Conservation (phyloP, 768 basidiomycete genomes). For the Boletus insuetus region DNA sequence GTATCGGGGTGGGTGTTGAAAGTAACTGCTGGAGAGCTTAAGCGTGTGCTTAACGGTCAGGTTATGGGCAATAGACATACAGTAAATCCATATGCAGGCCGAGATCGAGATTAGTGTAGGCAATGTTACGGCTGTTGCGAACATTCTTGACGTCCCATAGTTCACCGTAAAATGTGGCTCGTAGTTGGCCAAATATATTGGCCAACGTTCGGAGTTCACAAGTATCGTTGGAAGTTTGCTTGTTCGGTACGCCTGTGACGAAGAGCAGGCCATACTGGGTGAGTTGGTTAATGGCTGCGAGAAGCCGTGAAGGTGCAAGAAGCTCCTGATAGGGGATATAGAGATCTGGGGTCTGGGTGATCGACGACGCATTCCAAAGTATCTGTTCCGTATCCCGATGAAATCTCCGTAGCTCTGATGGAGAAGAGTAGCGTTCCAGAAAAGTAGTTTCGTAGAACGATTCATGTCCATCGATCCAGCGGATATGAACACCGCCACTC, state of each 20-base stretch:
- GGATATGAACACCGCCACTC: conserved; percentile 45
- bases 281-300: conserved; percentile 65
- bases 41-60: neutral
- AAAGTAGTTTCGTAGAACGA: conserved; percentile 53
- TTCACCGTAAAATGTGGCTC: conserved; percentile 86
- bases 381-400: conserved; percentile 41
- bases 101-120: conserved; percentile 88
- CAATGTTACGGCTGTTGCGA: conserved; percentile 80
- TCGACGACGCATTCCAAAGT: conserved; percentile 46
- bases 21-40: conserved; percentile 58
- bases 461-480: conserved; percentile 59
- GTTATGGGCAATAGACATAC: conserved; percentile 46
- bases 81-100: conserved; percentile 91
- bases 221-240: conserved; percentile 51
- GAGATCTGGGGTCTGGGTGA: conserved; percentile 41
- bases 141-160: conserved; percentile 86
- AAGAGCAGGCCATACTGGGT: conserved; percentile 71
- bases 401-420: conserved; percentile 36
- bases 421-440: conserved; percentile 47
- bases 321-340: conserved; percentile 57
- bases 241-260: conserved; percentile 65
- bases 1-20: conserved; percentile 86
- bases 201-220: conserved; percentile 73
- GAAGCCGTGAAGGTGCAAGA: conserved; percentile 43
- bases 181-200: conserved; percentile 66